Evolutionary conservation across 768 basidiomycete genomes (phyloP).

Genomic region (Cystobasidiopsis lactophilus): DNA sequence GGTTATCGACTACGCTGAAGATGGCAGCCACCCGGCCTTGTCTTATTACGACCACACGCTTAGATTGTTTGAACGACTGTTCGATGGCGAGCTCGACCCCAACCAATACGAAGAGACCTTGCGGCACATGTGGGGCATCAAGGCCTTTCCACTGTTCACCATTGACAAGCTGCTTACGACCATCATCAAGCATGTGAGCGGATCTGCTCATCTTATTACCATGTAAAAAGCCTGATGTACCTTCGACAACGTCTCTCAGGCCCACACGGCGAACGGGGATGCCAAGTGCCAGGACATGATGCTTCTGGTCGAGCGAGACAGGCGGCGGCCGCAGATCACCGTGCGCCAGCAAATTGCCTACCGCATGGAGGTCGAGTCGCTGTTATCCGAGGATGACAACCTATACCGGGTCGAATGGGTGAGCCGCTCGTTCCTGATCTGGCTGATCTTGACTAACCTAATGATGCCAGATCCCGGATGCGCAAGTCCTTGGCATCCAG

Average conservation of each 20-base stretch:
- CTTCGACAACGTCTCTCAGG: constrained; percentile 41
- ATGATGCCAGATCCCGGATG: constrained; percentile 19
- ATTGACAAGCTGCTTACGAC: constrained; percentile 80
- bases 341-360: constrained; percentile 29
- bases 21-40: constrained; percentile 27
- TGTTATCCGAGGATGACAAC: constrained; percentile 26
- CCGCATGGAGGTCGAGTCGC: constrained; percentile 28
- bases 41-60: constrained; percentile 77
- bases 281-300: constrained; percentile 57
- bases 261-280: constrained; percentile 67
- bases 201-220: not conserved
- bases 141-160: constrained; percentile 83
- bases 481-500: constrained; percentile 24
- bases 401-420: constrained; percentile 31
- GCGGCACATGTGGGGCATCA: constrained; percentile 79
- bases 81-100: constrained; percentile 79
- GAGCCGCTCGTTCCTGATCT: constrained; percentile 7
- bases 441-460: not conserved
- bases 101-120: constrained; percentile 81
- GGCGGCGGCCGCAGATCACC: constrained; percentile 17
- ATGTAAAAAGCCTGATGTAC: no score
- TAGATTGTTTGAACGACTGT: constrained; percentile 75
- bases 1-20: constrained; percentile 12
- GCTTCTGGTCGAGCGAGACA: constrained; percentile 17
- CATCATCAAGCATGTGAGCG: constrained; percentile 70